These are phyloP conservation scores for Podosphaera aphanis DNA, from an alignment of 2,329 filamentous ascomycete genomes.

Conservation along the genomic window DNA sequence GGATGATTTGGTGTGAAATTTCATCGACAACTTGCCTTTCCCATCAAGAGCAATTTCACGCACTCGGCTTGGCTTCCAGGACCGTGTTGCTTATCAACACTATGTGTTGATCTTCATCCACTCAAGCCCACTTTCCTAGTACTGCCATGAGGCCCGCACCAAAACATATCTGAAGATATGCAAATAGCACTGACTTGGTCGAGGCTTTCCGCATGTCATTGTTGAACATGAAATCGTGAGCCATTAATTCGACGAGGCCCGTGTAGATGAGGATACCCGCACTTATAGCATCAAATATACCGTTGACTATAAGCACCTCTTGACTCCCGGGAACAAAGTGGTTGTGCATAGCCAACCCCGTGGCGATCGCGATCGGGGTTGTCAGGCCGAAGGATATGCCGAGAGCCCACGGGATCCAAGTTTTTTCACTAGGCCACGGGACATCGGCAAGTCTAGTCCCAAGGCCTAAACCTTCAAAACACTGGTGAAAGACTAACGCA, in stretches of 20 bases:
- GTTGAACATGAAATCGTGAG: slow-evolving; percentile 85
- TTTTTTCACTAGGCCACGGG: slow-evolving; percentile 50
- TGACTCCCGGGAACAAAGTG: slow-evolving; percentile 61
- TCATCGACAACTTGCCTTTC: no score
- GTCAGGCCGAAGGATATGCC: slow-evolving; percentile 53
- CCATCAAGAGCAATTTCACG: no score
- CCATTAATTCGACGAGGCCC: slow-evolving; percentile 60
- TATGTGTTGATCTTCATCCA: no score
- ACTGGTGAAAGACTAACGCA: slow-evolving; percentile 67
- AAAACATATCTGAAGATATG: no score
- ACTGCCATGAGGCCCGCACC: no score
- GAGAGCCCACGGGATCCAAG: slow-evolving; percentile 58
- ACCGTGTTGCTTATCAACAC: no score
- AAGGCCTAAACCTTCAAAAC: slow-evolving; percentile 69
- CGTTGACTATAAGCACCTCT: slow-evolving; percentile 57
- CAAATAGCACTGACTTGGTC: no score
- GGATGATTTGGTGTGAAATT: no score
- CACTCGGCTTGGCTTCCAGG: no score
- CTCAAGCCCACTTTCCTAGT: no score
- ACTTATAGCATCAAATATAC: slow-evolving; percentile 70
- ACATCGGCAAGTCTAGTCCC: slow-evolving; percentile 68
- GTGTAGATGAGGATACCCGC: slow-evolving; percentile 62
- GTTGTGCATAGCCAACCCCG: slow-evolving; percentile 54
- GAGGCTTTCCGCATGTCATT: no score
- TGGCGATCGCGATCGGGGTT: slow-evolving; percentile 64